Base-by-base conservation (phyloP, 169 alveolate species). In the Theileria sp. region DNA sequence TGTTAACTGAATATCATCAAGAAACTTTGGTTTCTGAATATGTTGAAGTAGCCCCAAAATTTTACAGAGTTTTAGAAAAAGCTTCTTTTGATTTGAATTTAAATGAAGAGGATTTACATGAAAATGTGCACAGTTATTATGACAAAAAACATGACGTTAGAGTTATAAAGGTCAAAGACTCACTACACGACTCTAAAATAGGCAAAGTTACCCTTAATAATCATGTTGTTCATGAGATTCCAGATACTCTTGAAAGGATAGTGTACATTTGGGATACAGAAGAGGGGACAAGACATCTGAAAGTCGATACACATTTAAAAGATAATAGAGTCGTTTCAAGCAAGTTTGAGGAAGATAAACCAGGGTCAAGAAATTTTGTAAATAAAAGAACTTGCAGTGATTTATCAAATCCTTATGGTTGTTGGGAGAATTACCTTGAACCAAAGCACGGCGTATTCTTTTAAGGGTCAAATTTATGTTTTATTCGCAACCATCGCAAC, bases 221-320 rank as follows among this genome's bases (percentile, higher is more conserved):
- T 23, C 79, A 62, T n/a, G 32, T 61, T 4, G 62, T 74, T 8
- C 82, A 72, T 9, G 71, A 66, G 0, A 62, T 62, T 17, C 34
- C 19, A 17, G 56, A 72, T 0, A 71, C 79, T 72, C 44, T 75
- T 17, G 73, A 51, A 6, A 9, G 88, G 72, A 36, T 67, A 8
- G 60, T 81, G 8, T n/a, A 60, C 25, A 26, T 81, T n/a, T 66
- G 68, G 71, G 70, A 54, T 23, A 60, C 79, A 12, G 61, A 49
- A 25, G 88, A 81, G 34, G 88, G 88, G 7, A 70, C 68, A 58
- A 61, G 62, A 17, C 44, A 65, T 17, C 75, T 75, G 23, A 66
- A 81, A 30, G 68, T 66, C 28, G 74, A 17, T 12, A 34, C 69
- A 51, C 72, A n/a, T 17, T n/a, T 17, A 28, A 28, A 69, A n/a